Evolutionary conservation across 768 basidiomycete species (phyloP).

Genomic region (Boletus insuetus): DNA sequence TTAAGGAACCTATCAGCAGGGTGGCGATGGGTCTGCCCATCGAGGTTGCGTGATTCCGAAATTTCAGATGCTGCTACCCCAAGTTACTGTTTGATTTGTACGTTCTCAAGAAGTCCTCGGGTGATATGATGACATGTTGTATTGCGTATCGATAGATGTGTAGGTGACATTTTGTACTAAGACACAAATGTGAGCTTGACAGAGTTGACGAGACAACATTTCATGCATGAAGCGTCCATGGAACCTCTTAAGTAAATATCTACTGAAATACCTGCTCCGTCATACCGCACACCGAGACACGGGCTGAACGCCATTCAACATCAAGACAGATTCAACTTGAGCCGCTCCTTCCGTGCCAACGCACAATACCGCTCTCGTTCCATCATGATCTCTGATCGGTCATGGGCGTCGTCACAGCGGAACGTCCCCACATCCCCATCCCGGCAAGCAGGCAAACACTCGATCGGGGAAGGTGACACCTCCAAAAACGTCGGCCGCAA

Average conservation of each 20-base stretch:
- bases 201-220: too few relatives aligned
- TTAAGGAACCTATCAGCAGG: slow-evolving; percentile 33
- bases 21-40: slow-evolving; percentile 44
- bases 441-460: neutral
- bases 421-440: neutral
- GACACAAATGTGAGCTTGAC: too few relatives aligned
- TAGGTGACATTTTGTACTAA: too few relatives aligned
- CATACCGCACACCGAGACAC: neutral
- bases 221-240: too few relatives aligned
- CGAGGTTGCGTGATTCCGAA: neutral
- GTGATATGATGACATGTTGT: too few relatives aligned
- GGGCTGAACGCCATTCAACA: neutral
- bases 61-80: neutral
- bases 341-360: neutral
- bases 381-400: neutral
- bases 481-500: slow-evolving; percentile 17
- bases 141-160: too few relatives aligned
- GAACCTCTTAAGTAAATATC: too few relatives aligned
- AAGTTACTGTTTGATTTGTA: too few relatives aligned
- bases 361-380: neutral
- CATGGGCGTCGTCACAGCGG: neutral
- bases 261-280: too few relatives aligned
- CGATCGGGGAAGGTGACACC: slow-evolving; percentile 21
- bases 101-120: too few relatives aligned
- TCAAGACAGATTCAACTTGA: neutral